Percentiles rank a stretch among this genome's conserved stretches.
Conservation (phyloP, 139 green algal species). For the Pedinophyceae sp. region DNA sequence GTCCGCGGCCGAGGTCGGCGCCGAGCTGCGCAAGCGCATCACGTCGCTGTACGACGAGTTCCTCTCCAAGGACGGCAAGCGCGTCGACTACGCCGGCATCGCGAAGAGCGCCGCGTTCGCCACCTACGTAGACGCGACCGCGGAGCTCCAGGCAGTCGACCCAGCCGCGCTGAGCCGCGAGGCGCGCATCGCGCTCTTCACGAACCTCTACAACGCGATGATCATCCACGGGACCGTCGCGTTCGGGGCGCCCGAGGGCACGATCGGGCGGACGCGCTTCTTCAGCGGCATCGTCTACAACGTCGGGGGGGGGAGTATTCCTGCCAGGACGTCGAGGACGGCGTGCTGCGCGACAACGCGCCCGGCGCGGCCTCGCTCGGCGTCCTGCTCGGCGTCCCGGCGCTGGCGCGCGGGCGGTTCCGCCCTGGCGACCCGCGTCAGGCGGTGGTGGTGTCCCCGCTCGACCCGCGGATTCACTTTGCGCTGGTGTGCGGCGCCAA, state of each 20-base stretch:
- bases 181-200: conserved; percentile 65
- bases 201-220: conserved; percentile 89
- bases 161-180: conserved; percentile 30
- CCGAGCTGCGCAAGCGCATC: conserved; percentile 34
- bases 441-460: conserved; percentile 12
- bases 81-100: conserved; percentile 49
- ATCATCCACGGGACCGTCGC: conserved; percentile 61
- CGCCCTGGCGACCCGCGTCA: conserved; percentile 7
- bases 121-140: conserved; percentile 40
- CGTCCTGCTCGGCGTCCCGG: conserved; percentile 12
- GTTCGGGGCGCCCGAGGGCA: conserved; percentile 9
- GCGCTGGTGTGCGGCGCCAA: conserved; percentile 83
- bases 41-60: conserved; percentile 60
- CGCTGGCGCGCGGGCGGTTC: conserved; percentile 17
- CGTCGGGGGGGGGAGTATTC: conserved; percentile 54
- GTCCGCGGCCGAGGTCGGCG: conserved; percentile 30
- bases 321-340: conserved; percentile 86
- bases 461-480: conserved; percentile 89
- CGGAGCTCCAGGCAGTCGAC: conserved; percentile 56
- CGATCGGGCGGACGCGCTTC: conserved; percentile 23
- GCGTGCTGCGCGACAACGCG: conserved; percentile 73
- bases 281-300: conserved; percentile 36
- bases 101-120: conserved; percentile 32
- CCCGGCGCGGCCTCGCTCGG: conserved; percentile 22
- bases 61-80: conserved; percentile 36